Conservation (phyloP, 495 filamentous ascomycete genomes). For the Neurospora sp. region DNA sequence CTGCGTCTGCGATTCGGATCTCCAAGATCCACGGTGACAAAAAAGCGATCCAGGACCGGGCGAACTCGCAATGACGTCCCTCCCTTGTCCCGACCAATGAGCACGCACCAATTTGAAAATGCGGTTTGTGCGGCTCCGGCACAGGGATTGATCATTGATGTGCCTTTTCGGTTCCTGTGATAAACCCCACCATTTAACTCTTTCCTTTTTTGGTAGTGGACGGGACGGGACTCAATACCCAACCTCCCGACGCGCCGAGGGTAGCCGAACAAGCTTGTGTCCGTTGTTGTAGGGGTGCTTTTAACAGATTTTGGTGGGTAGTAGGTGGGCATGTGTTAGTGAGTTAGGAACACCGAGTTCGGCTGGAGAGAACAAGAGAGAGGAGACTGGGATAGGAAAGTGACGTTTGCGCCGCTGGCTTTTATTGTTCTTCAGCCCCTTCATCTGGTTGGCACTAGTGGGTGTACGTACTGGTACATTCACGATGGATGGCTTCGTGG, state of each 20-base stretch:
- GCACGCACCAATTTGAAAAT: slow-evolving; percentile 18
- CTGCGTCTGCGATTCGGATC: neutral
- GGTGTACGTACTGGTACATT: neutral
- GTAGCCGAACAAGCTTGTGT: slow-evolving; percentile 1
- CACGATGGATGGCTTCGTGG: neutral
- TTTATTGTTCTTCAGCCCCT: neutral
- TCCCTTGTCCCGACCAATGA: slow-evolving; percentile 12
- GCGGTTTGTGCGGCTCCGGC: slow-evolving; percentile 10
- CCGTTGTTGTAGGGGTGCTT: too few relatives aligned
- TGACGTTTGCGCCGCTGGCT: neutral
- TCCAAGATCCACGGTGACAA: neutral
- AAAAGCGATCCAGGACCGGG: neutral
- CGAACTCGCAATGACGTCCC: slow-evolving; percentile 18
- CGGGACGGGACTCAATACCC: neutral
- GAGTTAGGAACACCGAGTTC: neutral
- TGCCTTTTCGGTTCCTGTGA: neutral
- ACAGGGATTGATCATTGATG: neutral
- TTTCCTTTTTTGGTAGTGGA: neutral
- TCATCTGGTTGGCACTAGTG: too few relatives aligned
- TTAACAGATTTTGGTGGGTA: neutral
- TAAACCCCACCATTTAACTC: neutral
- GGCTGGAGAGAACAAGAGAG: neutral
- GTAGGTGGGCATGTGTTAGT: neutral
- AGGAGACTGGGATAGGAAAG: neutral
- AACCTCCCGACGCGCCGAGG: neutral